Base-by-base conservation (phyloP, 441 rosid genomes). In the Metrosideros polymorpha region DNA sequence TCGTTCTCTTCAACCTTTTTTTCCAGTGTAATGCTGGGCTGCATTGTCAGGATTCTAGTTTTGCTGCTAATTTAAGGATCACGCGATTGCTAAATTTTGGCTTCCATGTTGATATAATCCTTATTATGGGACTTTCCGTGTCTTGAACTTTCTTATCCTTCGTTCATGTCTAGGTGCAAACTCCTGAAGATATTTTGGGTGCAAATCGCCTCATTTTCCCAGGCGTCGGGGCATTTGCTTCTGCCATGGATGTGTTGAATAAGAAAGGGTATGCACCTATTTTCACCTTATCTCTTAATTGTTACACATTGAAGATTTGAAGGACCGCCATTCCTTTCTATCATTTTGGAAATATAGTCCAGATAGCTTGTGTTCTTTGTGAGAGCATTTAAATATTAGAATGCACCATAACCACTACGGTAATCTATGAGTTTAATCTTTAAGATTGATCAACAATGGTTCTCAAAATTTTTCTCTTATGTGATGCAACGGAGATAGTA, bases 181-280 rank as follows among this genome's bases (percentile, higher is more conserved):
- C 94, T 49, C 96, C 99, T 4, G 92, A 91, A 55, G 98, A 98
- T 85, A 98, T 98, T 90, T 86, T 91, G 82, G 94, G 90, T 87
- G 99, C 98, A 27, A 88, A 93, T 42, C 94, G 97, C 29, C 98
- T 98, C 50, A 92, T 98, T 47, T 98, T 98, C 89, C 99, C 98
- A 1, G 99, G 99, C 14, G 98, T 98, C 12, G 99, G 99, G 85
- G 99, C 99, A 39, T 98, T 98, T 90, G 94, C 97, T 30, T 90
- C 98, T 0, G 99, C 98, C 54, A 96, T 98, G 98, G 98, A 95
- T 90, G 95, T 98, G 42, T 95, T 98, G 84, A 92, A 89, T 87
- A 92, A 90, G 89, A 92, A 95, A 6, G 99, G 99, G 99, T 95
- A 87, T 50, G 86, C 49, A n/a, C 27, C 85, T 83, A 47, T 66